These are phyloP conservation scores for Penicillium herquei DNA, from an alignment of 495 filamentous ascomycete genomes.

Conservation along the genomic window DNA sequence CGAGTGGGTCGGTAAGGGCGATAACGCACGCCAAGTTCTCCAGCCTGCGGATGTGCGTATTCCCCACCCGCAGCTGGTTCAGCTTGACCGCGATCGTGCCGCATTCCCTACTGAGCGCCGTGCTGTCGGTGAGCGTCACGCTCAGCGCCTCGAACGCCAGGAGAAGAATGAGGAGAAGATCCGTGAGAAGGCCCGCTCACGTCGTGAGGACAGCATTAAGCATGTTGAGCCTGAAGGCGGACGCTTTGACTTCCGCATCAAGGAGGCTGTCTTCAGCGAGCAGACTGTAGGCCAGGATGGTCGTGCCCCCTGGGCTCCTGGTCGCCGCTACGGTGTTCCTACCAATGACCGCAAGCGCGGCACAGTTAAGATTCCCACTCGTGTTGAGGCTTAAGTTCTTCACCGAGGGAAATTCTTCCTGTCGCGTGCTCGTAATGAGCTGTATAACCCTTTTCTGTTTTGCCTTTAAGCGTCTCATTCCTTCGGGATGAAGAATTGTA, in stretches of 20 bases:
- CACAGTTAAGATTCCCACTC: conserved; percentile 68
- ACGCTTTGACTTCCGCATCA: conserved; percentile 80
- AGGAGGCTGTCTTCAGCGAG: conserved; percentile 55
- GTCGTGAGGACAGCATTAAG: conserved; percentile 35
- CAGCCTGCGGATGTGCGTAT: conserved; percentile 84
- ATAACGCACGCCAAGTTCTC: conserved; percentile 50
- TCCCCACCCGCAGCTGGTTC: conserved; percentile 81
- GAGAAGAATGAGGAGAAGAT: conserved; percentile 37
- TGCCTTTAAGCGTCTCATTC: neutral
- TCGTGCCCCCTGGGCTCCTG: conserved; percentile 53
- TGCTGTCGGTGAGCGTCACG: conserved; percentile 38
- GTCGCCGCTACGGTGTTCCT: conserved; percentile 68
- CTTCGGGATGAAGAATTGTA: conserved; percentile 11
- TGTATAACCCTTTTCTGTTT: neutral
- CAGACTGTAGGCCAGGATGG: conserved; percentile 62
- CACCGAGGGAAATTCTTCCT: no score
- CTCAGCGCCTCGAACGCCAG: conserved; percentile 43
- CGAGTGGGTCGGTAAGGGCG: conserved; percentile 45
- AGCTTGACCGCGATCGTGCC: conserved; percentile 48
- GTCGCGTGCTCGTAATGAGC: neutral
- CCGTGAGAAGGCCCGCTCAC: conserved; percentile 37
- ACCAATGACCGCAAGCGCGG: conserved; percentile 70
- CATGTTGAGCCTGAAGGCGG: conserved; percentile 50
- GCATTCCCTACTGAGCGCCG: conserved; percentile 26
- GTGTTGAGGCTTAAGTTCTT: conserved; percentile 45